Percentiles rank a stretch among this genome's conserved stretches.
These are phyloP conservation scores for Salix koriyanagi DNA, from an alignment of 345 rosid species.

Conservation along the genomic window DNA sequence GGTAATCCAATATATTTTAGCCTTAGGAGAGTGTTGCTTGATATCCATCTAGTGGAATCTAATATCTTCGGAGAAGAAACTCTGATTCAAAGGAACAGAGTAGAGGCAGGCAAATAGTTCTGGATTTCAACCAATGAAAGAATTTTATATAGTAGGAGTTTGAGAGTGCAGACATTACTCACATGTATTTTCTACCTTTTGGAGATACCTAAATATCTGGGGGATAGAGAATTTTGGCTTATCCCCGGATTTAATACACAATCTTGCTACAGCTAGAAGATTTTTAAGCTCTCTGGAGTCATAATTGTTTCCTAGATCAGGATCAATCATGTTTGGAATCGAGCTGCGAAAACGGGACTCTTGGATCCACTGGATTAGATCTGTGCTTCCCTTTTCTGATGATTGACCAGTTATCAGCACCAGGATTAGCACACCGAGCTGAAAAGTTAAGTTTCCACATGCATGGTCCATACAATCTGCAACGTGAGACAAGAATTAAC, in stretches of 20 bases:
- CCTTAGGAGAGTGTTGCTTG: neutral
- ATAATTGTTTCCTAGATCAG: slow-evolving; percentile 71
- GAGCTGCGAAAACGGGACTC: slow-evolving; percentile 58
- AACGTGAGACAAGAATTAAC: neutral
- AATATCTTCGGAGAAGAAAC: neutral
- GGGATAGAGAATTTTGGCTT: slow-evolving; percentile 53
- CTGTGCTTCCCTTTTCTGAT: slow-evolving; percentile 45
- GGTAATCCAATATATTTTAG: neutral
- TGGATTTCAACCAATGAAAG: neutral
- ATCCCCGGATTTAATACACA: slow-evolving; percentile 59
- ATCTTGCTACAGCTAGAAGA: slow-evolving; percentile 66
- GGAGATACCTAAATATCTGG: slow-evolving; percentile 64
- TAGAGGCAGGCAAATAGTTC: neutral
- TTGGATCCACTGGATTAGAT: slow-evolving; percentile 74
- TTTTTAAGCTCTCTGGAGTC: slow-evolving; percentile 60
- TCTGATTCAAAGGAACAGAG: neutral
- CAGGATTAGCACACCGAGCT: slow-evolving; percentile 79
- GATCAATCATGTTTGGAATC: slow-evolving; percentile 77
- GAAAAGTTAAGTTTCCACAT: slow-evolving; percentile 56
- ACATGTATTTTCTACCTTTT: slow-evolving; percentile 32
- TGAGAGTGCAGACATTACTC: neutral
- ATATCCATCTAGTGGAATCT: neutral
- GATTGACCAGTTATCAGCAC: slow-evolving; percentile 91
- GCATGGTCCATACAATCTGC: slow-evolving; percentile 45
- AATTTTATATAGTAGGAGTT: neutral